Evolutionary conservation across 352 stramenopile species (phyloP).

Genomic region (Globisporangium radiosum): DNA sequence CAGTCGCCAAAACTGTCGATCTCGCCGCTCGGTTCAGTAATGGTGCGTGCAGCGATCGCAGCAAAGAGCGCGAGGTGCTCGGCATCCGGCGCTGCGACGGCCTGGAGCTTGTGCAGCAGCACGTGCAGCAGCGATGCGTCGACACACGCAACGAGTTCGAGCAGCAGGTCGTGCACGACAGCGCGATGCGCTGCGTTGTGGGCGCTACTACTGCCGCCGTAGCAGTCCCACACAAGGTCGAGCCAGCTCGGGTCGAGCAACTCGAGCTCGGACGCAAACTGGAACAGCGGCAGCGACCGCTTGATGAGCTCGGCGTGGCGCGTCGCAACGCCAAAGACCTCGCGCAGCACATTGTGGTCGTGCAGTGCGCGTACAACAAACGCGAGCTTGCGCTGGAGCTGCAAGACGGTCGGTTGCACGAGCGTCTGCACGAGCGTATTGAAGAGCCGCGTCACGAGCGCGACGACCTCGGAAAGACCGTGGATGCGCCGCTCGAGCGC

Average conservation of each 20-base stretch:
- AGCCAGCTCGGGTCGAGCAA: constrained; percentile 30
- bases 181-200: constrained; percentile 41
- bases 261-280: constrained; percentile 38
- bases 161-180: constrained; percentile 35
- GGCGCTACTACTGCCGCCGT: constrained; percentile 17
- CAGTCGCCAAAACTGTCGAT: too few species aligned
- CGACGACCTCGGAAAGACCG: constrained; percentile 57
- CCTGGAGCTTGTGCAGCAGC: constrained; percentile 22
- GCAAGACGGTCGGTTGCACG: constrained; percentile 17
- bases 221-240: constrained; percentile 49
- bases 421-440: constrained; percentile 32
- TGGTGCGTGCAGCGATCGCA: constrained; percentile 23
- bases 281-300: constrained; percentile 46
- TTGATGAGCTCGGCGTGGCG: constrained; percentile 72
- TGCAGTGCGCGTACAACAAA: constrained; percentile 43
- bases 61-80: constrained; percentile 25
- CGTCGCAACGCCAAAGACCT: constrained; percentile 47
- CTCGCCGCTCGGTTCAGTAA: background rate
- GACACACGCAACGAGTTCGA: constrained; percentile 52
- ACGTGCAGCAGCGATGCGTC: constrained; percentile 27
- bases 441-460: constrained; percentile 32
- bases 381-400: constrained; percentile 17
- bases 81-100: constrained; percentile 17
- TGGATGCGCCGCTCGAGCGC: constrained; percentile 73
- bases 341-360: constrained; percentile 34